phyloP scores from a whole-genome alignment of 371 early-diverging fungal species.

The Syncephalis plumigaleata region DNA sequence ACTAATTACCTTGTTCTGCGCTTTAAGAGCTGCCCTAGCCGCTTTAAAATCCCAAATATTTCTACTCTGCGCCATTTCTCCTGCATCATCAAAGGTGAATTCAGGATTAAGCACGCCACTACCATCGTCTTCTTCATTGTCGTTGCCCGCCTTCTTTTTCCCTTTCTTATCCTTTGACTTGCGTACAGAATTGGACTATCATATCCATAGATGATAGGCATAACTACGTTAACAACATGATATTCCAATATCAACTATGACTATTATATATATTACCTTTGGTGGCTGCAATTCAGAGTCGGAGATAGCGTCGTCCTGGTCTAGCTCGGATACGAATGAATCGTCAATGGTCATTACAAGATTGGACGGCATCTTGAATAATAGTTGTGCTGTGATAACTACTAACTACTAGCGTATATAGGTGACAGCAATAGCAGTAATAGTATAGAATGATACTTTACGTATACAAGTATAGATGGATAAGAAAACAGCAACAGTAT shows the following conservation, averaged over 20 bases:
- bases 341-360: slow-evolving; percentile 72
- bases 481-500: no score
- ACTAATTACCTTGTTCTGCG: slow-evolving; percentile 20
- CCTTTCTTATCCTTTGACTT: not conserved
- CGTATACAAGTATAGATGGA: no score
- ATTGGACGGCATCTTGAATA: slow-evolving; percentile 12
- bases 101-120: slow-evolving; percentile 29
- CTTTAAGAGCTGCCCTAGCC: slow-evolving; percentile 54
- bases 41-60: slow-evolving; percentile 69
- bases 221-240: not conserved
- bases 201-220: not conserved
- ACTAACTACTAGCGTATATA: no score
- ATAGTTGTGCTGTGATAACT: no score
- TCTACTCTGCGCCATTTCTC: slow-evolving; percentile 31
- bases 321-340: no score
- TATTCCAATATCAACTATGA: slow-evolving; percentile 3
- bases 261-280: slow-evolving; percentile 6
- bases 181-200: not conserved
- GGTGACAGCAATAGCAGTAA: no score
- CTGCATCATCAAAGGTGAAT: slow-evolving; percentile 61
- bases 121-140: not conserved
- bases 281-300: slow-evolving; percentile 22
- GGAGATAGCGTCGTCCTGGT: slow-evolving; percentile 27
- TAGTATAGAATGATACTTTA: no score
- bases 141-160: not conserved